Evolutionary conservation across 2,329 filamentous ascomycete genomes (phyloP).

Genomic region (Alternaria burnsii): DNA sequence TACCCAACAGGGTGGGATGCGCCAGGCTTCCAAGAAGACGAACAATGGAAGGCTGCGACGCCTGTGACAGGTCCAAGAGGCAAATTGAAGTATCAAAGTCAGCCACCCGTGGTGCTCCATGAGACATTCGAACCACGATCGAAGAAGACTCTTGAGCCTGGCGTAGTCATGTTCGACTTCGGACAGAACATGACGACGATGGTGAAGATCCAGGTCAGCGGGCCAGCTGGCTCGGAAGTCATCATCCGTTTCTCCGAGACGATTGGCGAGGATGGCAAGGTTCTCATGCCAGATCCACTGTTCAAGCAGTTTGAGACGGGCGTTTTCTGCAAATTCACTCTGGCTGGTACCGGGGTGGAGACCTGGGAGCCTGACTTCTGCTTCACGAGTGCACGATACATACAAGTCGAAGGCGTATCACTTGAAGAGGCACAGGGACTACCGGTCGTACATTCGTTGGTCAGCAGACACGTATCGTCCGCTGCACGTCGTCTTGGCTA

Average conservation of each 20-base stretch:
- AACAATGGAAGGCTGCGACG: conserved; percentile 46
- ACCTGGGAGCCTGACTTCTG: not conserved
- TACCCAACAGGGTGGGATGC: conserved; percentile 39
- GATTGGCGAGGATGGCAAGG: conserved; percentile 40
- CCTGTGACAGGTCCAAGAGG: conserved; percentile 53
- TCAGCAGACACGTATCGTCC: conserved; percentile 53
- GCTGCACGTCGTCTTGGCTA: conserved; percentile 49
- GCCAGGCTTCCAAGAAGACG: conserved; percentile 35
- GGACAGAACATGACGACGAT: conserved; percentile 49
- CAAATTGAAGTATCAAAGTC: conserved; percentile 52
- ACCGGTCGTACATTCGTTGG: conserved; percentile 48
- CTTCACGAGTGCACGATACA: not conserved
- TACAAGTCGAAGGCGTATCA: not conserved
- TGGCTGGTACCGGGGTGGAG: conserved; percentile 36
- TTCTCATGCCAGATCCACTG: conserved; percentile 55
- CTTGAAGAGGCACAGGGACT: conserved; percentile 14
- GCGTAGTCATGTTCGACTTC: conserved; percentile 42
- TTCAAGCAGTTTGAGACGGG: conserved; percentile 51
- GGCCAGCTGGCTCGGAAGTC: conserved; percentile 39
- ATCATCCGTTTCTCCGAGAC: conserved; percentile 46
- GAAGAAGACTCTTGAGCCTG: conserved; percentile 28
- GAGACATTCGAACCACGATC: conserved; percentile 47
- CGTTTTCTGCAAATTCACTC: conserved; percentile 53
- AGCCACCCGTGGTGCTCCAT: conserved; percentile 52
- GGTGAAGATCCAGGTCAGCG: conserved; percentile 38